These are phyloP conservation scores for Pyrus pyrifolia DNA, from an alignment of 306 rosid genomes.

Conservation along the genomic window DNA sequence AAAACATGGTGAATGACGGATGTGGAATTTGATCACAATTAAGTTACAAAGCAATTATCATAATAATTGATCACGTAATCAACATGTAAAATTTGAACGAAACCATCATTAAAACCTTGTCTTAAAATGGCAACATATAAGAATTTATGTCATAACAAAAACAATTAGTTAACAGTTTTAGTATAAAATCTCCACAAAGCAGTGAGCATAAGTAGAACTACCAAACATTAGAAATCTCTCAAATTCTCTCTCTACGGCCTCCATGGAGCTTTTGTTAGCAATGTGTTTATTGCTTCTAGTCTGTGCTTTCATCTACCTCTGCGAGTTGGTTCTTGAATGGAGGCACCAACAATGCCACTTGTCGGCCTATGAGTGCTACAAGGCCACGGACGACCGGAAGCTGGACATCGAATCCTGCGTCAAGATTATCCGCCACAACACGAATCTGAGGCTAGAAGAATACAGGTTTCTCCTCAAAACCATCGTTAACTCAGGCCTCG, in stretches of 20 bases:
- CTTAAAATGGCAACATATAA: background rate
- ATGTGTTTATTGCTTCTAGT: slow-evolving; percentile 27
- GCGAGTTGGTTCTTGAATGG: slow-evolving; percentile 31
- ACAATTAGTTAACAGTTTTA: too few relatives aligned
- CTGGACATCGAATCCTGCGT: slow-evolving; percentile 39
- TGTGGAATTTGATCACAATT: too few relatives aligned
- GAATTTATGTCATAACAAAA: too few relatives aligned
- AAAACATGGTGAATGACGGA: too few relatives aligned
- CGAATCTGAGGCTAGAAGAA: slow-evolving; percentile 59
- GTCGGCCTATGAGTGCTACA: slow-evolving; percentile 76
- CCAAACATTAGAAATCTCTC: background rate
- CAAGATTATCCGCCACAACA: slow-evolving; percentile 47
- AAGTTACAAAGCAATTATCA: too few relatives aligned
- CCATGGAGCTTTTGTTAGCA: slow-evolving; percentile 15
- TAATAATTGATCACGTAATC: background rate
- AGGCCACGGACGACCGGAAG: slow-evolving; percentile 44
- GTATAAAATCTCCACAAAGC: background rate
- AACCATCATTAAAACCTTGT: background rate
- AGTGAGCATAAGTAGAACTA: background rate
- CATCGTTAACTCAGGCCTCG: slow-evolving; percentile 68
- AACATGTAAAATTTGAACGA: background rate
- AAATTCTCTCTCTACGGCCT: background rate
- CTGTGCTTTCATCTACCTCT: slow-evolving; percentile 26
- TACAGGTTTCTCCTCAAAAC: slow-evolving; percentile 52
- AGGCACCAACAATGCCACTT: slow-evolving; percentile 52